These are phyloP conservation scores for Arachnomyces sp. DNA, from an alignment of 2,329 filamentous ascomycete genomes.

Conservation along the genomic window DNA sequence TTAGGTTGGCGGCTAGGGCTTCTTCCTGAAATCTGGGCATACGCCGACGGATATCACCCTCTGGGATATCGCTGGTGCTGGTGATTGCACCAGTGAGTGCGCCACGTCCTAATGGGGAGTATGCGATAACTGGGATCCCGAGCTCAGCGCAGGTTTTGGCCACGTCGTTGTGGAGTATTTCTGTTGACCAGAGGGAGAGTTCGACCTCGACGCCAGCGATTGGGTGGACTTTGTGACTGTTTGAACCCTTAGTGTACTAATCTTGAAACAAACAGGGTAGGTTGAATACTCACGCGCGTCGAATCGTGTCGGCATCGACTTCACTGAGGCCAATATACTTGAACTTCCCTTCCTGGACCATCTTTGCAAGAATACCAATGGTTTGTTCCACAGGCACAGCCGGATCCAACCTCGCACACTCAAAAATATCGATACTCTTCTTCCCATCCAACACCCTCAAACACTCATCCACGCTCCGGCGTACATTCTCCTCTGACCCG, in stretches of 20 bases:
- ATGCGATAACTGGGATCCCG: slow-evolving; percentile 51
- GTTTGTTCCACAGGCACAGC: slow-evolving; percentile 40
- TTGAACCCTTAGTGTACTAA: slow-evolving; percentile 20
- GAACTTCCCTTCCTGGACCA: slow-evolving; percentile 29
- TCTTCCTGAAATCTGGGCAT: slow-evolving; percentile 45
- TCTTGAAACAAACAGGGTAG: not conserved
- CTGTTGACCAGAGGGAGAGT: slow-evolving; percentile 49
- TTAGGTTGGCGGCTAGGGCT: slow-evolving; percentile 42
- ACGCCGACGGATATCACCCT: slow-evolving; percentile 36
- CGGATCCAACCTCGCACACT: slow-evolving; percentile 46
- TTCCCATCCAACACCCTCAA: slow-evolving; percentile 39
- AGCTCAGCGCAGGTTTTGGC: slow-evolving; percentile 48
- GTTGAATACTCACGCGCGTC: slow-evolving; percentile 23
- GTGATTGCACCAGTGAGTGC: slow-evolving; percentile 45
- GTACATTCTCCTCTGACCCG: slow-evolving; percentile 43
- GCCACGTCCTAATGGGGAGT: slow-evolving; percentile 52
- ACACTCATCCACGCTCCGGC: slow-evolving; percentile 47
- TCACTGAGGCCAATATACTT: slow-evolving; percentile 29
- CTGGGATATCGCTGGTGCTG: slow-evolving; percentile 38
- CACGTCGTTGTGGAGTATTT: slow-evolving; percentile 51
- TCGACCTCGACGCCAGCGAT: slow-evolving; percentile 55
- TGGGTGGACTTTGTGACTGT: slow-evolving; percentile 43
- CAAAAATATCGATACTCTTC: slow-evolving; percentile 52
- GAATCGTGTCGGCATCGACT: slow-evolving; percentile 32
- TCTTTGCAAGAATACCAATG: slow-evolving; percentile 21